Evolutionary conservation across 768 basidiomycete genomes (phyloP), one percentile per base, ranked within the genome.

Genomic region (Hericium rajendrae): DNA sequence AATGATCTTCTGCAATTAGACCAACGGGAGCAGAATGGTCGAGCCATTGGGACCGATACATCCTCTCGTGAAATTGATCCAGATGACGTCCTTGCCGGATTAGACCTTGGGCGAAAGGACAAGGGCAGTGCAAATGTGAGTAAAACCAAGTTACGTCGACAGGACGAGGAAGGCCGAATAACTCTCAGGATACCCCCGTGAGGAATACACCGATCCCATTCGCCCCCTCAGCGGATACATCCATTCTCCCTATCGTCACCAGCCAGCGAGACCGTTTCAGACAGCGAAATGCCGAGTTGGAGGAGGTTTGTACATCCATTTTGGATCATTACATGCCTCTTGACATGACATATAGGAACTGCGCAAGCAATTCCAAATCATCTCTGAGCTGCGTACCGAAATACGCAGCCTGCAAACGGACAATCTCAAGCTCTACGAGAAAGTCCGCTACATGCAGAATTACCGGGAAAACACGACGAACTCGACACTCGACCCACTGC

Each of bases 381-480:
- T 98, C 58, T 92, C 93, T 0, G 94, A 97, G 66, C 76, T 98
- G n/a, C 86, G 94, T 16, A 73, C 84, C 24, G 97, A 98, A 72
- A 85, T 94, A 72, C 93, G 94, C 69, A 83, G 82, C 55, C 78
- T 99, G 40, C 95, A 98, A 71, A 78, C 85, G 1, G 97, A 98
- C 71, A 99, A 98, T 68, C 81, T 99, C 48, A 98, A 99, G 70
- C 75, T 98, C 59, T 98, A 98, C 71, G 97, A 98, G 72, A 99
- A 98, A 75, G 94, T 98, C 53, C 85, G 94, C 59, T 98, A 98
- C 69, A 97, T 97, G 86, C 94, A 98, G 69, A 91, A 88, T 60
- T 99, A 98, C 66, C 81, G 90, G 16, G 90, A 93, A 66, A 88
- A 91, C 39, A 73, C 79, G 32, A 70, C 73, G 6, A 46, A 60